Evolutionary conservation across 140 eudicot species (phyloP).

Genomic region (Oenanthe javanica): DNA sequence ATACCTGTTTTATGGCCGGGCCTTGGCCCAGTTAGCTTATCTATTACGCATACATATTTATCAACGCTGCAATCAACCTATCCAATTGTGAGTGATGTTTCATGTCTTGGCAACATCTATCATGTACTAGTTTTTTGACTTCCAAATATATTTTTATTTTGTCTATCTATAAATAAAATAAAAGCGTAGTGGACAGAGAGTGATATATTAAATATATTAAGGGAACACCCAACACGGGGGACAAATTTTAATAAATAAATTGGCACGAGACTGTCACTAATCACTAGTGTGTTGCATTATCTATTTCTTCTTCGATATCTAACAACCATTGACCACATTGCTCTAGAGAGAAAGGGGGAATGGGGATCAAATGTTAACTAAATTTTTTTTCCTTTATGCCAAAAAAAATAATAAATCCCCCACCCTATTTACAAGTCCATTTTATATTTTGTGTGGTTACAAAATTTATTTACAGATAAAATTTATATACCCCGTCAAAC

Average conservation of each 20-base stretch:
- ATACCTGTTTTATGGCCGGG: conserved; percentile 47
- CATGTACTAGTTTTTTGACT: neutral
- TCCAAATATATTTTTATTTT: too few species aligned
- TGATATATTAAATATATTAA: neutral
- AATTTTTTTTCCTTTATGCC: too few species aligned
- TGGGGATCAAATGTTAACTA: too few species aligned
- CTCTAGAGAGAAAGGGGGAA: too few species aligned
- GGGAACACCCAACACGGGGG: neutral
- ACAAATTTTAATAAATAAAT: neutral
- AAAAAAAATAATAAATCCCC: too few species aligned
- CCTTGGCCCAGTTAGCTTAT: conserved; percentile 27
- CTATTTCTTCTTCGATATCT: neutral
- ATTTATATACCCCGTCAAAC: too few species aligned
- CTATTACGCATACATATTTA: neutral
- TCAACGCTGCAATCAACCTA: neutral
- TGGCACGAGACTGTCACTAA: conserved; percentile 7
- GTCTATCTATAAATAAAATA: too few species aligned
- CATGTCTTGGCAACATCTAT: conserved; percentile 1
- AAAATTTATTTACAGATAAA: too few species aligned
- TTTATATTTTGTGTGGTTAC: too few species aligned
- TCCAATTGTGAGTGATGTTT: conserved; percentile 1
- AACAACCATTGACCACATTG: neutral
- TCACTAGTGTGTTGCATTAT: neutral
- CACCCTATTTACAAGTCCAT: too few species aligned
- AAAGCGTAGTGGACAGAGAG: neutral